Evolutionary conservation across 2,329 filamentous ascomycete species (phyloP), one percentile per base, ranked within the genome.

Genomic region (Pseudogymnoascus sp.): DNA sequence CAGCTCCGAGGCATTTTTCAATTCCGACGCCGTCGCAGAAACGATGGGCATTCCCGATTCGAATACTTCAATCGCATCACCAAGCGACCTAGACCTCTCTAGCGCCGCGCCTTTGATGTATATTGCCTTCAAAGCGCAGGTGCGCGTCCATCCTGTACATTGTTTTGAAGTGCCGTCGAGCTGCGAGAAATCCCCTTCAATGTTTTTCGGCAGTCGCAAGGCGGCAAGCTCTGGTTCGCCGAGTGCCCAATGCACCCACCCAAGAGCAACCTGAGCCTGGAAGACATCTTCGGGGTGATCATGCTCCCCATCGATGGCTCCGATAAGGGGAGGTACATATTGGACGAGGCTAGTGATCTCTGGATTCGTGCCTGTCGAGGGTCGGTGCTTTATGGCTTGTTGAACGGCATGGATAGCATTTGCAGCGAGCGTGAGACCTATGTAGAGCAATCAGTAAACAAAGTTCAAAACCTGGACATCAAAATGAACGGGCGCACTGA

Each of bases 191-290:
- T 83, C 81, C 50, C 80, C 78, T 56, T 82, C 81, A 60, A 90
- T 79, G 66, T 85, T 83, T 64, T 79, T 80, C 3, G 90, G 90
- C 12, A 96, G 78, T 63, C 79, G 82, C 37, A 78, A 77, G 43
- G 84, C 75, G 38, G 88, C 87, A 43, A 84, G 74, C 0, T 78
- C 79, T 67, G 89, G 89, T 68, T 96, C 89, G 35, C 85, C 86
- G 61, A 89, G 76, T 7, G 86, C 84, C 85, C 90, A 96, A 72
- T 96, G 86, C 70, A 96, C 80, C 89, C 92, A 96, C 62, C 88
- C 92, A 50, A 93, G 75, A 74, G 91, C 95, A 61, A 95, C 87
- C 65, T 86, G 87, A 33, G 91, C 93, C 75, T 96, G 91, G 68
- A 93, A 88, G 62, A 76, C 79, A 68, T 89, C 86, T 72, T 88